These are phyloP conservation scores for Isatis tinctoria DNA, from an alignment of 345 rosid genomes.

Conservation along the genomic window DNA sequence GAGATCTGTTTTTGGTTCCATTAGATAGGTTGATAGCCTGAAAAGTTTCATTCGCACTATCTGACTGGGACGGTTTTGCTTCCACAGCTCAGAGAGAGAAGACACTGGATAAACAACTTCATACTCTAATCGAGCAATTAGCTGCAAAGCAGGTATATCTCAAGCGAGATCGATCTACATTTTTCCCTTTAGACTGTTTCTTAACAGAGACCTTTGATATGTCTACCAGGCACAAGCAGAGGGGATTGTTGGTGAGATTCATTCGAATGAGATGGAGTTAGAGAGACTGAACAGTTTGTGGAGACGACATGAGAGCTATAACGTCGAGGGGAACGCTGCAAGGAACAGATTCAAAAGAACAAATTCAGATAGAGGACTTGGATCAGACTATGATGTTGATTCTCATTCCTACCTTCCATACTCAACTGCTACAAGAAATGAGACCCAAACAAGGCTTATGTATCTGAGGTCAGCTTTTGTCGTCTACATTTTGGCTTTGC, in stretches of 20 bases:
- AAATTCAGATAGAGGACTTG: slow-evolving; percentile 50
- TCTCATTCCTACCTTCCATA: slow-evolving; percentile 54
- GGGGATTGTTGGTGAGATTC: slow-evolving; percentile 70
- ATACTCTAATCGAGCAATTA: slow-evolving; percentile 83
- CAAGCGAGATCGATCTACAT: slow-evolving; percentile 1
- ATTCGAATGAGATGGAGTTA: slow-evolving; percentile 64
- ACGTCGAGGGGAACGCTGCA: slow-evolving; percentile 49
- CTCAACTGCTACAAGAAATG: slow-evolving; percentile 47
- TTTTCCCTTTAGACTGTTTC: neutral
- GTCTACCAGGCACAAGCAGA: slow-evolving; percentile 79
- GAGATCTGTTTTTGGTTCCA: neutral
- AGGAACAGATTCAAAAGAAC: slow-evolving; percentile 72
- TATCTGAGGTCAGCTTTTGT: slow-evolving; percentile 85
- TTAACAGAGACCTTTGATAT: neutral
- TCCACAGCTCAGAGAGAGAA: slow-evolving; percentile 86
- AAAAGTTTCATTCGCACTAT: neutral
- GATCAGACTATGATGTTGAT: slow-evolving; percentile 48
- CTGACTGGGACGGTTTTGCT: slow-evolving; percentile 4
- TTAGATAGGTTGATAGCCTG: slow-evolving; percentile 5
- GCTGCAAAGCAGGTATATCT: slow-evolving; percentile 73
- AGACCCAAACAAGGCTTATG: slow-evolving; percentile 62
- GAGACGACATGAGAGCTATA: slow-evolving; percentile 53
- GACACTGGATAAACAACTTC: slow-evolving; percentile 86
- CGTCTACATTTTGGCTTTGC: slow-evolving; percentile 71
- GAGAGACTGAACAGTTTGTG: slow-evolving; percentile 65